Evolutionary conservation across 768 basidiomycete species (phyloP), one percentile per base, ranked within the genome.

Genomic region (Boletus patriciae): DNA sequence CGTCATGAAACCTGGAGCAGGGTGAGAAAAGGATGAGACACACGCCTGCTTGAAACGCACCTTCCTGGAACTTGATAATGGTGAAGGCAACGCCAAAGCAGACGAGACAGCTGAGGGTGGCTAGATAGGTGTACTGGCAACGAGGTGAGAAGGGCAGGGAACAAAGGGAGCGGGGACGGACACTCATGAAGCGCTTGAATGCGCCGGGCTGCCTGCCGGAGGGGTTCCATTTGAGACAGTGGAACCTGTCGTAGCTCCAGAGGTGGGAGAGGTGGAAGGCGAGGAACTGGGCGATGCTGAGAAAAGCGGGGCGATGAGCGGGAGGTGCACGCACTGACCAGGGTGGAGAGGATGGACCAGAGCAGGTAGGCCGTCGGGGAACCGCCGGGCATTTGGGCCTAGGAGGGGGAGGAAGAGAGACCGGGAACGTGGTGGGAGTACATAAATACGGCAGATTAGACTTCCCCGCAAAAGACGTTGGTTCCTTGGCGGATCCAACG

Each of bases 171-270:
- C 50, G 27, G 42, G 33, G n/a, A 77, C 84, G 66, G 66, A 91
- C 88, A n/a, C 88, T 92, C 91, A 93, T 93, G 66, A 93, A 80
- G 49, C 92, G 80, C 74, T 88, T 92, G 81, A 93, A 93, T 13
- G 90, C 84, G 54, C 91, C 91, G 54, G 87, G 88, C 68, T 89
- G 88, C 50, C 88, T 79, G 34, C 88, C 88, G 15, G 84, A 78
- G 67, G 83, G 61, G 46, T 41, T 79, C 88, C 89, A 91, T 70
- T 76, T 80, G 45, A 91, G 71, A 71, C 90, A 91, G 59, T 84
- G 78, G 71, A 91, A 88, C 57, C 73, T 79, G 73, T 92, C 90
- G 65, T 91, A 92, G 59, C 75, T 77, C 87, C 88, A 92, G n/a
- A 92, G 79, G 69, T 92, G 90, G 62, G 81, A 76, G 46, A 88